Percentiles rank a stretch among this genome's conserved stretches.
These are phyloP conservation scores for Tylopilus orsonianus DNA, from an alignment of 1,284 basidiomycete genomes.

Conservation along the genomic window DNA sequence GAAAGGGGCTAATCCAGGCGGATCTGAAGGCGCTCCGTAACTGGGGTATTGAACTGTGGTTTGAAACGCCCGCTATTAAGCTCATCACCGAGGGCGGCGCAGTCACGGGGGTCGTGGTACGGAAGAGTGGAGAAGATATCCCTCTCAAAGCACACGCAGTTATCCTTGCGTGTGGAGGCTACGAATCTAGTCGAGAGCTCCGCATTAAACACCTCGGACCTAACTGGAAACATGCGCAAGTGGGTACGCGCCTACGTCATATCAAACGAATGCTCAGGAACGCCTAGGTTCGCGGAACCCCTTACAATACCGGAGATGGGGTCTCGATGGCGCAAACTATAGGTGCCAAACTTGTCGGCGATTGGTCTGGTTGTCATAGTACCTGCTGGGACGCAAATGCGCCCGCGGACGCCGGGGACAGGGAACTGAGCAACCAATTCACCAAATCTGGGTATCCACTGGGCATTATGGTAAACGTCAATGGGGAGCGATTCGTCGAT, in stretches of 20 bases:
- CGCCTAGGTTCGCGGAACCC: conserved; percentile 63
- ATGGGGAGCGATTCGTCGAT: conserved; percentile 62
- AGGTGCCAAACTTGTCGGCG: conserved; percentile 57
- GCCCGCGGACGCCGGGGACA: conserved; percentile 47
- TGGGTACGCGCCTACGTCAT: conserved; percentile 27
- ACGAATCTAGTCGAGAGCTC: conserved; percentile 54
- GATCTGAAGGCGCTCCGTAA: conserved; percentile 50
- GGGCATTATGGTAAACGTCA: conserved; percentile 62
- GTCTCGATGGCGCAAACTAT: conserved; percentile 49
- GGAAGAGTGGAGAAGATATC: conserved; percentile 37
- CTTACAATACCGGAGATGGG: conserved; percentile 66
- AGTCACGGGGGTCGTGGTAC: conserved; percentile 47
- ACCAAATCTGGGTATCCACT: conserved; percentile 73
- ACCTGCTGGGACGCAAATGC: conserved; percentile 73
- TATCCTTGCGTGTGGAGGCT: conserved; percentile 64
- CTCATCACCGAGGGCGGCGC: conserved; percentile 40
- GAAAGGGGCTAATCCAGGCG: conserved; percentile 64
- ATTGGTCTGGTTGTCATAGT: conserved; percentile 66
- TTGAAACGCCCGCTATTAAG: conserved; percentile 47
- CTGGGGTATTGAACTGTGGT: conserved; percentile 56
- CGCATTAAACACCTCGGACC: conserved; percentile 53
- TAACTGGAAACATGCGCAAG: conserved; percentile 57
- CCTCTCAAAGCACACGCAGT: conserved; percentile 44
- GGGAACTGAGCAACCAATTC: conserved; percentile 62
- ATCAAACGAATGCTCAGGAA: conserved; percentile 4